Evolutionary conservation across 768 basidiomycete genomes (phyloP), one percentile per base, ranked within the genome.

Genomic region (Lentinula edodes): DNA sequence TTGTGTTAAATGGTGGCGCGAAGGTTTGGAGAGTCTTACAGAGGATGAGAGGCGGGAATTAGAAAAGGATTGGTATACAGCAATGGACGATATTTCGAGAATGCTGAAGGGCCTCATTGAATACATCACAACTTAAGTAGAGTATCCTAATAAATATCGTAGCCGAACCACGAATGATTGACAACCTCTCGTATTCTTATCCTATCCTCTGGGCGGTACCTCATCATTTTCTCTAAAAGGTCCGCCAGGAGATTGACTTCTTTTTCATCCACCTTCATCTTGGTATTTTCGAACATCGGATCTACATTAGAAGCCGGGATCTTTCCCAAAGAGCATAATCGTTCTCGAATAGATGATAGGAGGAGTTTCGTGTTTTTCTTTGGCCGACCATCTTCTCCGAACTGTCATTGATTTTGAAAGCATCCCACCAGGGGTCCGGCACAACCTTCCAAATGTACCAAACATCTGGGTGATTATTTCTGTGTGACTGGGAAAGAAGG

Each of bases 361-460:
- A 68, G 68, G 35, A 23, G 23, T 1, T 23, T 2, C 2, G 23
- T 23, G 2, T 23, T 52, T 52, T 41, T 70, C n/a, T 57, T 58
- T 59, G 62, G 34, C 74, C 75, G 43, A 23, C 23, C 23, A 23
- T 74, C 75, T 18, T 77, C 70, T 78, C 76, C 75, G 78, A 18
- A 62, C 50, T 5, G 23, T 23, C 1, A 1, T 2, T 23, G 23
- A 6, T 68, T 53, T 71, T 67, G 50, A 71, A 79, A 5, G 69
- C 51, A 39, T 46, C 62, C 78, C 78, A 78, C 78, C 75, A 78
- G 4, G 76, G 76, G 9, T 77, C 74, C 6, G 78, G 78, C 13
- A n/a, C n/a, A 78, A 68, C 62, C 66, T 62, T n/a, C 78, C 79
- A 2, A 79, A 70, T 18, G 66, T 75, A 64, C 69, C 66, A 16